Conservation (phyloP, 148 eudicot genomes). For the Hydrangea macrophylla region DNA sequence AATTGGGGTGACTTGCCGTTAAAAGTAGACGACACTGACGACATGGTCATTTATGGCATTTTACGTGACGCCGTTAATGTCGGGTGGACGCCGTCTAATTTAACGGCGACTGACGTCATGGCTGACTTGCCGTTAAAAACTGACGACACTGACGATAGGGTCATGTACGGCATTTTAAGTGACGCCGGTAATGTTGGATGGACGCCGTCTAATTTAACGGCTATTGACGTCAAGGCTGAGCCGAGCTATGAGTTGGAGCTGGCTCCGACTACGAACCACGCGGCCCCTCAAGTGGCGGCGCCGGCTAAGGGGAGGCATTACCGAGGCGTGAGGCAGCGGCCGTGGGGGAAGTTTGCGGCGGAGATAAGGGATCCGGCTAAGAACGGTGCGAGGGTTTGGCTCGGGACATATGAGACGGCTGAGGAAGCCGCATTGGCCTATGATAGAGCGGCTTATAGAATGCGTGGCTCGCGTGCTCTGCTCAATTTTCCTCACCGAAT, state of each 20-base stretch:
- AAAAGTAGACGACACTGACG: conserved; percentile 45
- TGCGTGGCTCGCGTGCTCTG: conserved; percentile 44
- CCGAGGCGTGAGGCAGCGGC: conserved; percentile 42
- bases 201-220: conserved; percentile 35
- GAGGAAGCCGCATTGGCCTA: conserved; percentile 44
- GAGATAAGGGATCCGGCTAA: conserved; percentile 53
- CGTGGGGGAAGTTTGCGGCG: conserved; percentile 52
- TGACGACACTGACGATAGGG: conserved; percentile 50
- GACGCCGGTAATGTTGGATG: conserved; percentile 45
- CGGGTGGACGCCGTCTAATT: conserved; percentile 44
- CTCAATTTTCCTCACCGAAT: conserved; percentile 39
- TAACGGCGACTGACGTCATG: conserved; percentile 20
- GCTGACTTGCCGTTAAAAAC: conserved; percentile 44
- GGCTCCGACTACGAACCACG: not conserved
- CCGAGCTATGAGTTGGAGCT: conserved; percentile 15
- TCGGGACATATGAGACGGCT: conserved; percentile 50
- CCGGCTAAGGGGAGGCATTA: conserved; percentile 31
- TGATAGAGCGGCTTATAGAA: conserved; percentile 41
- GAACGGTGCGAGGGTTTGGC: conserved; percentile 53
- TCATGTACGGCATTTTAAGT: conserved; percentile 30
- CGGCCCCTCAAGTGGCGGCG: conserved; percentile 11
- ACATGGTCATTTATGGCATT: conserved; percentile 41
- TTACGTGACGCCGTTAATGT: conserved; percentile 38
- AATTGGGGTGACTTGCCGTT: conserved; percentile 50
- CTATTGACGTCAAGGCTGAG: conserved; percentile 20